phyloP scores from a whole-genome alignment of 2,329 filamentous ascomycete genomes.

The Leptographium procerum region DNA sequence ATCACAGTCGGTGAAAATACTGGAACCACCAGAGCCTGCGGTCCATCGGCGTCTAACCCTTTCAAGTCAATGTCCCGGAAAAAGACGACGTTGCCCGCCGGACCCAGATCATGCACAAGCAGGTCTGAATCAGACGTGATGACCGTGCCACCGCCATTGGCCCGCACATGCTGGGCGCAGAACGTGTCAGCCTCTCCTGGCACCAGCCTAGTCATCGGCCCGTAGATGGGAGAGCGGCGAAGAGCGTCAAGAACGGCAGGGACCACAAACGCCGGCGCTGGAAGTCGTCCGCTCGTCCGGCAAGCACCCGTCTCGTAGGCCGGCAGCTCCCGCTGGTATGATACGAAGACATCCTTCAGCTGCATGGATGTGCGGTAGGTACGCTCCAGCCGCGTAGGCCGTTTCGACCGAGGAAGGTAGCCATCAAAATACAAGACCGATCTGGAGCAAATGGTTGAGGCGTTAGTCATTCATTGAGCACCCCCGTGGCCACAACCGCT shows the following conservation, averaged over 20 bases:
- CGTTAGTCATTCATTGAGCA: neutral
- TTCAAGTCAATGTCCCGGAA: slow-evolving; percentile 48
- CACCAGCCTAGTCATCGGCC: slow-evolving; percentile 43
- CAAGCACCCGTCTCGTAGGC: slow-evolving; percentile 6
- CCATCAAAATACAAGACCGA: slow-evolving; percentile 78
- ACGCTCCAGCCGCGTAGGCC: slow-evolving; percentile 47
- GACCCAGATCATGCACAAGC: slow-evolving; percentile 59
- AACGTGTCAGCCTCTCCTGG: slow-evolving; percentile 77
- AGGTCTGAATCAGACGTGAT: slow-evolving; percentile 85
- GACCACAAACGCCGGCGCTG: slow-evolving; percentile 57
- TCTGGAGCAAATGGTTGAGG: slow-evolving; percentile 24
- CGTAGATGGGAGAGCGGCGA: slow-evolving; percentile 29
- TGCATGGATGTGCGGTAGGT: slow-evolving; percentile 45
- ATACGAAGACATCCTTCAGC: slow-evolving; percentile 37
- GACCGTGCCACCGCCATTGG: slow-evolving; percentile 36
- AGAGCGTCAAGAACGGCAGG: slow-evolving; percentile 66
- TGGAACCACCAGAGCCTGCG: slow-evolving; percentile 7
- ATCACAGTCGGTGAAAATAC: slow-evolving; percentile 15
- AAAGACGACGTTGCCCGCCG: slow-evolving; percentile 51
- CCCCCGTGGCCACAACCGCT: no score
- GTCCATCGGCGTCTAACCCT: neutral
- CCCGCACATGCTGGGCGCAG: slow-evolving; percentile 56
- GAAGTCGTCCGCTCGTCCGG: slow-evolving; percentile 18
- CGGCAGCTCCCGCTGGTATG: slow-evolving; percentile 12
- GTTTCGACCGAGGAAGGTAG: slow-evolving; percentile 58